Percentiles rank a stretch among this genome's conserved stretches.
Evolutionary conservation across 2,329 filamentous ascomycete species (phyloP).

Genomic region (Colletotrichum abscissum): DNA sequence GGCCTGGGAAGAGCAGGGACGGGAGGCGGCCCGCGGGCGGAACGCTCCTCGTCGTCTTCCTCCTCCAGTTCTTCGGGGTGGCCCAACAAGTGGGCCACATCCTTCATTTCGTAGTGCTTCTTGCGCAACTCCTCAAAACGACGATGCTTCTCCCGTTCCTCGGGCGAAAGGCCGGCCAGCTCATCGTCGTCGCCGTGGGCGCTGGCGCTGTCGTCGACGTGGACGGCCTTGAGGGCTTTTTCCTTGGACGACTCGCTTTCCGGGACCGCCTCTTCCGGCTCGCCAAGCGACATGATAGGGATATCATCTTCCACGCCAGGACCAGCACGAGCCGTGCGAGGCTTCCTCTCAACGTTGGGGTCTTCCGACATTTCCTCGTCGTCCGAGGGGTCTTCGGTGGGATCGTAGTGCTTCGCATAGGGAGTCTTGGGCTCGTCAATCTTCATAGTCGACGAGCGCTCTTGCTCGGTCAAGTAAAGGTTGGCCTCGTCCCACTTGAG

Average conservation of each 20-base stretch:
- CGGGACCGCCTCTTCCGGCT: constrained; percentile 82
- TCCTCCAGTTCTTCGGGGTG: constrained; percentile 76
- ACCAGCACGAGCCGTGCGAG: constrained; percentile 38
- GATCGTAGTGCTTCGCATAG: constrained; percentile 92
- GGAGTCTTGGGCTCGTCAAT: constrained; percentile 99
- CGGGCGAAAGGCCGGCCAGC: constrained; percentile 65
- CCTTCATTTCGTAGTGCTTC: constrained; percentile 99
- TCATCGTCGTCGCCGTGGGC: constrained; percentile 68
- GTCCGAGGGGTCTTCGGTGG: constrained; percentile 86
- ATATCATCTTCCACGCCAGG: constrained; percentile 74
- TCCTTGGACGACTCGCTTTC: constrained; percentile 52
- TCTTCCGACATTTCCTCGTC: constrained; percentile 73
- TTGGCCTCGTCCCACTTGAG: constrained; percentile 99
- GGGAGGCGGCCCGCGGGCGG: constrained; percentile 45
- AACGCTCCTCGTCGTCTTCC: constrained; percentile 56
- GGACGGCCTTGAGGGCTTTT: constrained; percentile 61
- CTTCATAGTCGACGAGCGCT: constrained; percentile 97
- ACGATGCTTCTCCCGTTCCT: constrained; percentile 90
- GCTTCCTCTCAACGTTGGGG: constrained; percentile 57
- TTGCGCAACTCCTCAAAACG: constrained; percentile 92
- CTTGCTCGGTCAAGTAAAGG: constrained; percentile 95
- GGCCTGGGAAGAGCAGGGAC: constrained; percentile 56
- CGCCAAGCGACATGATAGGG: constrained; percentile 89
- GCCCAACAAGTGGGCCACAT: constrained; percentile 88
- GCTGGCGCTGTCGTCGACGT: constrained; percentile 74